Percentiles rank a stretch among this genome's conserved stretches.
phyloP scores from a whole-genome alignment of 805 yeast genomes.

The Schwanniomyces vanrijiae region DNA sequence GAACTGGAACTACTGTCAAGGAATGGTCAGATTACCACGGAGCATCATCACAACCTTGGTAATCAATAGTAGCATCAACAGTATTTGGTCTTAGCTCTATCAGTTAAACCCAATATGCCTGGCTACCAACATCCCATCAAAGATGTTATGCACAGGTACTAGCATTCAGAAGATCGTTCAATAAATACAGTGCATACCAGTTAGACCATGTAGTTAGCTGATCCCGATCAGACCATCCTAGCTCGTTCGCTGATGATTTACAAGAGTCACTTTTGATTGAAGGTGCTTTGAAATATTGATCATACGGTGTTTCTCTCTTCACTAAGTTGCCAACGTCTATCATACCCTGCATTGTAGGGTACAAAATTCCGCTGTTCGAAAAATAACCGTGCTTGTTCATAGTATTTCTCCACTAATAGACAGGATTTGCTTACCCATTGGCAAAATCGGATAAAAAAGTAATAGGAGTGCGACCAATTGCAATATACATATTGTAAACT shows the following conservation, averaged over 20 bases:
- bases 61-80: no score
- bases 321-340: not conserved
- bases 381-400: not conserved
- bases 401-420: not conserved
- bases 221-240: conserved; percentile 30
- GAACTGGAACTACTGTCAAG: no score
- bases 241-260: conserved; percentile 57
- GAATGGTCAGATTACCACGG: no score
- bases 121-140: no score
- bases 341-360: not conserved
- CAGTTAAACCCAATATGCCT: no score
- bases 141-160: no score
- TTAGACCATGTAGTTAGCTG: no score
- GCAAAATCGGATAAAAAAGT: not conserved
- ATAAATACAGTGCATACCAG: no score
- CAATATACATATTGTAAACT: not conserved
- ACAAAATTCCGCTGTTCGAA: not conserved
- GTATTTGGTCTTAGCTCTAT: no score
- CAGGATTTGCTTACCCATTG: not conserved
- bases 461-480: not conserved
- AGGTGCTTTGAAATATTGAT: not conserved
- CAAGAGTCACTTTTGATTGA: not conserved
- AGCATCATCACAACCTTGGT: no score
- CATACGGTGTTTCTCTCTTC: not conserved
- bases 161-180: no score